phyloP scores from a whole-genome alignment of 495 filamentous ascomycete genomes.

The Neurospora sp. region DNA sequence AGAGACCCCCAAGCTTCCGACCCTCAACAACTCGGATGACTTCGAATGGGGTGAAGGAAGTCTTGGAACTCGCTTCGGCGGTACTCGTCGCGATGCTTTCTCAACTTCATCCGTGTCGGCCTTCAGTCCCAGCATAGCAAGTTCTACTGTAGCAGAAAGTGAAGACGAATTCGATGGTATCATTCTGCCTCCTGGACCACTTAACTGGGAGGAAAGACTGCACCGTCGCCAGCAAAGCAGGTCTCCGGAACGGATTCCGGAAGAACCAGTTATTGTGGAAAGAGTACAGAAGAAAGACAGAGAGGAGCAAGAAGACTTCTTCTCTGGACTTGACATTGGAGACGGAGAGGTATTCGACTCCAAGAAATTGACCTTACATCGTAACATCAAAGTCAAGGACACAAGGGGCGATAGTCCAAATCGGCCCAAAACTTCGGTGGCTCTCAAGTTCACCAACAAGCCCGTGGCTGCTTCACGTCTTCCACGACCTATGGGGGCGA shows the following conservation, averaged over 20 bases:
- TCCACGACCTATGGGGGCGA: slow-evolving; percentile 49
- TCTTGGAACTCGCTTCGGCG: slow-evolving; percentile 77
- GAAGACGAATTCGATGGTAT: slow-evolving; percentile 90
- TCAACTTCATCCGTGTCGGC: slow-evolving; percentile 79
- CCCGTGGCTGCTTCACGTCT: slow-evolving; percentile 36
- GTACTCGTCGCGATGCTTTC: slow-evolving; percentile 63
- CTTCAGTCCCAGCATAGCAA: slow-evolving; percentile 82
- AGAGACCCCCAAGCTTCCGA: slow-evolving; percentile 46
- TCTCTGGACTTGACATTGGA: slow-evolving; percentile 80
- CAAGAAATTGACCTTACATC: slow-evolving; percentile 75
- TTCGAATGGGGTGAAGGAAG: slow-evolving; percentile 92
- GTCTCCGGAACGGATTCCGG: slow-evolving; percentile 30
- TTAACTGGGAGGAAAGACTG: slow-evolving; percentile 69
- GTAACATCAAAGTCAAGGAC: slow-evolving; percentile 80
- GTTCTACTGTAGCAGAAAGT: slow-evolving; percentile 83
- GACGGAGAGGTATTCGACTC: slow-evolving; percentile 71
- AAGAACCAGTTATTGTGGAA: slow-evolving; percentile 17
- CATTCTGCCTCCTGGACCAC: slow-evolving; percentile 67
- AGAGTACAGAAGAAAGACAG: slow-evolving; percentile 13
- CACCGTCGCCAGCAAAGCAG: slow-evolving; percentile 53
- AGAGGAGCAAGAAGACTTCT: slow-evolving; percentile 66
- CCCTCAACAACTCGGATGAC: slow-evolving; percentile 55
- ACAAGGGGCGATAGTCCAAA: slow-evolving; percentile 52
- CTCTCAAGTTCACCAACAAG: slow-evolving; percentile 84
- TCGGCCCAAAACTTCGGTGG: slow-evolving; percentile 63